Conservation (phyloP, 164 flowering plant species). For the Magnolia changhungtana region DNA sequence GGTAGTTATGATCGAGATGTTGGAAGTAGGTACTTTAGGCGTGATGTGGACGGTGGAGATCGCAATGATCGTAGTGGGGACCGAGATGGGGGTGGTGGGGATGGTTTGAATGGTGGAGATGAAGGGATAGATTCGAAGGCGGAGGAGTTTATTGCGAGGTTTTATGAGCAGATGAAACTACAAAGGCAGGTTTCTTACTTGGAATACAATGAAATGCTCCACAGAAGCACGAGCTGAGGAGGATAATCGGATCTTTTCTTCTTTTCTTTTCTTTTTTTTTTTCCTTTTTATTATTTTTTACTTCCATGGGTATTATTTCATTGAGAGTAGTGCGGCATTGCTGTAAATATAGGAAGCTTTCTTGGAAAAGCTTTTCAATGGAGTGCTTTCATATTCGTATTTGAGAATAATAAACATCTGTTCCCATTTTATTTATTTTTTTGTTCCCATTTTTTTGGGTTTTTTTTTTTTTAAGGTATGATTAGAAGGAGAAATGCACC, state of each 20-base stretch:
- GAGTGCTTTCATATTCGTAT: background rate
- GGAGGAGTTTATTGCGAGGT: conserved; percentile 64
- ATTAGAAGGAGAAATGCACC: too few species aligned
- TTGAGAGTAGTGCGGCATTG: background rate
- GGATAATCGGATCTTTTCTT: too few species aligned
- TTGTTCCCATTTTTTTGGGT: too few species aligned
- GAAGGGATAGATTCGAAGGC: conserved; percentile 62
- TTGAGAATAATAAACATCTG: background rate
- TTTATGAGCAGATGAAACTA: conserved; percentile 59
- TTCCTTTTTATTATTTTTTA: background rate
- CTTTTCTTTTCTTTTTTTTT: too few species aligned
- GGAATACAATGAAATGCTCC: conserved; percentile 35
- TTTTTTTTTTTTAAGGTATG: too few species aligned
- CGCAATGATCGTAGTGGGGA: too few species aligned
- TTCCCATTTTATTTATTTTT: too few species aligned
- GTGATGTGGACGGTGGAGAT: too few species aligned
- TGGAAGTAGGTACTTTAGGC: too few species aligned
- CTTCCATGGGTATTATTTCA: background rate
- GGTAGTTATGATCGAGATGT: too few species aligned
- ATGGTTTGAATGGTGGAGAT: conserved; percentile 21
- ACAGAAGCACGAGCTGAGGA: conserved; percentile 13
- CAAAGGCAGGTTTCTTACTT: conserved; percentile 63
- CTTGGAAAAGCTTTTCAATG: too few species aligned
- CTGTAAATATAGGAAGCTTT: conserved; percentile 2
- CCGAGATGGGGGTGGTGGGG: background rate